Base-by-base conservation (phyloP, 2,329 filamentous ascomycete genomes). In the Torrubiellomyces zombiae region DNA sequence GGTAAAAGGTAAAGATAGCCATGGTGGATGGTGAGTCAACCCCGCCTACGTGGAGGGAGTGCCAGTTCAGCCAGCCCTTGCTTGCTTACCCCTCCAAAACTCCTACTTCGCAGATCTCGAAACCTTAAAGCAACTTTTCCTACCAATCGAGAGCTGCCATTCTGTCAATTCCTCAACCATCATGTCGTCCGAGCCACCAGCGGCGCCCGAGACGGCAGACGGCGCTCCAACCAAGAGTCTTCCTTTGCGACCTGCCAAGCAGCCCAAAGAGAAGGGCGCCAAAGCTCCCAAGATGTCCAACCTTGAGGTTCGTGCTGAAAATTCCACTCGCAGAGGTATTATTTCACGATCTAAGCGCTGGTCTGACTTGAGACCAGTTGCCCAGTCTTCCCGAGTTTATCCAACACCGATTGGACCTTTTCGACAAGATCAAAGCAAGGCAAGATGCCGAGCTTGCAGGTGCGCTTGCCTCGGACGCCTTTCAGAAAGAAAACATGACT, bases 371-470 rank as follows among this genome's bases (percentile, higher is more conserved):
- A 7, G 18, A 16, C 8, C 21, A 53, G 50, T 42, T 51, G 5
- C 53, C 47, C 54, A 44, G 51, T 47, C 38, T 63, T 55, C 77
- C 85, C 28, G 71, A 75, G 31, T 93, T 79, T 52, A 71, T 95
- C 34, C 61, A 85, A 43, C 71, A 83, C 51, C 75, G 89, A 34
- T 74, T 94, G 43, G 68, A 77, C 26, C 60, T 95, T 24, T 94
- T 94, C 56, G 79, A 94, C 48, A 73, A 76, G 48, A 63, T 94
- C 37, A 91, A 91, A 65, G 74, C 79, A 37, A 68, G 78, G 48
- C 72, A 82, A 44, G 75, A 91, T 38, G 76, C 76, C 30, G 80
- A 89, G 47, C 56, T 82, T 35, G 50, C 50, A 36, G 48, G 50
- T 53, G 37, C 29, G 48, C n/a, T n/a, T 48, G 24, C 6, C 21